Conservation (phyloP, 805 yeast species). For the Isabelozyma heimii region DNA sequence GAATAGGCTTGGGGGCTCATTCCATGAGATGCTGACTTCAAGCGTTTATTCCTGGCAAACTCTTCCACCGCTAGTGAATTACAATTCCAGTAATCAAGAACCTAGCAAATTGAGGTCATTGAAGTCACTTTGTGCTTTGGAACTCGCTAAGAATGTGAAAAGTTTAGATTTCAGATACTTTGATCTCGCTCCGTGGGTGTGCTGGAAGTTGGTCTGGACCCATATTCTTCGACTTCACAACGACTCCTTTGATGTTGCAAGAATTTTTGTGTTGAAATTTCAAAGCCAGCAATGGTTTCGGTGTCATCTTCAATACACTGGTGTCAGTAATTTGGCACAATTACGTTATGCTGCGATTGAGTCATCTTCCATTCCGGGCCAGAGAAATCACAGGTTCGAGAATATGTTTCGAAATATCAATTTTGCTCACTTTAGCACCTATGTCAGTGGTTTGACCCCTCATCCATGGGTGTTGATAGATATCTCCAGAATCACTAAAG, state of each 20-base stretch:
- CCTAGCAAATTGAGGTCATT: slow-evolving; percentile 3
- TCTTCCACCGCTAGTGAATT: background rate
- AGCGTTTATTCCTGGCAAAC: background rate
- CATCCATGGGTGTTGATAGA: slow-evolving; percentile 23
- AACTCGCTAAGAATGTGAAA: slow-evolving; percentile 26
- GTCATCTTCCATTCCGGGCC: slow-evolving; percentile 6
- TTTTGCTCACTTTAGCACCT: slow-evolving; percentile 16
- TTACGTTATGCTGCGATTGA: background rate
- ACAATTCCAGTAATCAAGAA: background rate
- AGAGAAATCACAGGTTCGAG: slow-evolving; percentile 30
- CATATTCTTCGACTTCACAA: slow-evolving; percentile 16
- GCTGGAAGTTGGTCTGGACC: slow-evolving; percentile 34
- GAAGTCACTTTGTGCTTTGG: slow-evolving; percentile 21
- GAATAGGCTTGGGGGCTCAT: background rate
- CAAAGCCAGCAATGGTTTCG: slow-evolving; percentile 14
- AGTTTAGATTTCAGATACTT: slow-evolving; percentile 16
- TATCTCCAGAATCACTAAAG: slow-evolving; percentile 13
- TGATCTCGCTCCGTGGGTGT: slow-evolving; percentile 21
- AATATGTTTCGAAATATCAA: slow-evolving; percentile 29
- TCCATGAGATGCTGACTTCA: background rate
- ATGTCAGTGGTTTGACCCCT: slow-evolving; percentile 13
- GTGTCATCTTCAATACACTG: slow-evolving; percentile 16
- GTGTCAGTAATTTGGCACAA: background rate
- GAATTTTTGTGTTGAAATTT: slow-evolving; percentile 23
- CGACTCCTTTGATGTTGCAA: slow-evolving; percentile 29